A percentile compares a stretch with the other conserved stretches of the same genome.
These are phyloP conservation scores for Sesbania bispinosa DNA, from an alignment of 306 rosid species.

Conservation along the genomic window DNA sequence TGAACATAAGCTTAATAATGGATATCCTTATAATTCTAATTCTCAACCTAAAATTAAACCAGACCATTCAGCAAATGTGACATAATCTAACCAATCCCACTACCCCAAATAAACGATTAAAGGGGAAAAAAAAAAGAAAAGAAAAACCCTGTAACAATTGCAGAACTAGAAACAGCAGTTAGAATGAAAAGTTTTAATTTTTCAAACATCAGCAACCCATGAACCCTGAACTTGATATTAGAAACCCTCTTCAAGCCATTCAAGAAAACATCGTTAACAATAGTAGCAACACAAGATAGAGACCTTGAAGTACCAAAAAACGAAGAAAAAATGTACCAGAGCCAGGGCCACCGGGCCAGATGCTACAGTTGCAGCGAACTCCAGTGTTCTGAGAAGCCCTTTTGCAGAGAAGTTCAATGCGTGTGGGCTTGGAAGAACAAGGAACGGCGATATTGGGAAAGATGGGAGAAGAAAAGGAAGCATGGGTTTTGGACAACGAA, in stretches of 20 bases:
- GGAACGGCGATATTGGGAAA: constrained; percentile 24
- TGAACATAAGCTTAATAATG: not conserved
- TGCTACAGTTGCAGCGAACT: constrained; percentile 44
- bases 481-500: constrained; percentile 21
- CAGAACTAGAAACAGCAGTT: not conserved
- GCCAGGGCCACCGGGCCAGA: constrained; percentile 52
- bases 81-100: not conserved
- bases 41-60: not conserved
- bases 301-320: not conserved
- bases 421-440: constrained; percentile 21
- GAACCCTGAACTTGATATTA: not conserved
- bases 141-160: not conserved
- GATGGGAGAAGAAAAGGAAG: constrained; percentile 3
- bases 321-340: constrained; percentile 41
- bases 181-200: not conserved
- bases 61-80: not conserved
- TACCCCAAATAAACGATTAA: not conserved
- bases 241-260: not conserved
- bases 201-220: not conserved
- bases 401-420: constrained; percentile 13
- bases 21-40: not conserved
- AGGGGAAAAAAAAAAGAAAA: no score
- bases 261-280: not conserved
- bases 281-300: not conserved
- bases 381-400: constrained; percentile 31